phyloP scores from a whole-genome alignment of 139 green algal genomes.

The Monoraphidium neglectum region DNA sequence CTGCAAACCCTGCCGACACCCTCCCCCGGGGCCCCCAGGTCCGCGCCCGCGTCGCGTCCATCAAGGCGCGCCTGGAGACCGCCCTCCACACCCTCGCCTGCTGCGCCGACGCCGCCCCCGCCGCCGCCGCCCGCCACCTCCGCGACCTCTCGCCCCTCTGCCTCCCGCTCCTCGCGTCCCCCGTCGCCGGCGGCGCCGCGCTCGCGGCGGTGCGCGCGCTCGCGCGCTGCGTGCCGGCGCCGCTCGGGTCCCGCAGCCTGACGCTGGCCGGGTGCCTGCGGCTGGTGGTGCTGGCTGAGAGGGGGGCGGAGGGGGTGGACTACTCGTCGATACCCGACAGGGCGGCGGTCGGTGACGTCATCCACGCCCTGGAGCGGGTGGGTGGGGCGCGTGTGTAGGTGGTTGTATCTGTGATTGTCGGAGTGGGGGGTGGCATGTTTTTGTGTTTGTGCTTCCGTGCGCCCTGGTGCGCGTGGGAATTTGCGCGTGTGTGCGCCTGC shows the following conservation, averaged over 20 bases:
- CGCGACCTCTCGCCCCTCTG: constrained; percentile 56
- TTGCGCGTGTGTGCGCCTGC: no score
- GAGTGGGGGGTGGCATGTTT: no score
- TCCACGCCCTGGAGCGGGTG: constrained; percentile 49
- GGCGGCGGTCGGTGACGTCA: constrained; percentile 37
- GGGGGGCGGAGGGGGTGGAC: constrained; percentile 8
- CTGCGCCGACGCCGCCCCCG: constrained; percentile 41
- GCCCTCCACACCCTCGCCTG: constrained; percentile 59
- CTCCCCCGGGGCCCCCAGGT: constrained; percentile 27
- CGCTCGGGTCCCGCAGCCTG: constrained; percentile 38
- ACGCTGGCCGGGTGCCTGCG: constrained; percentile 58
- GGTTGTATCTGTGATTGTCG: no score
- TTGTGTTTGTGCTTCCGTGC: no score
- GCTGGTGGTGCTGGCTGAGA: constrained; percentile 53
- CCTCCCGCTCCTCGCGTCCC: constrained; percentile 71
- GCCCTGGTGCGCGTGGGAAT: no score
- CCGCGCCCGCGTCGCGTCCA: constrained; percentile 47
- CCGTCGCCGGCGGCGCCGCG: constrained; percentile 62
- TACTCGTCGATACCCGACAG: constrained; percentile 43
- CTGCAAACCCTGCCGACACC: neutral
- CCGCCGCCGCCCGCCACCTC: constrained; percentile 55
- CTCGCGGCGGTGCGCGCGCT: constrained; percentile 61
- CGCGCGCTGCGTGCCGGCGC: constrained; percentile 62
- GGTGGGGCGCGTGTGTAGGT: neutral
- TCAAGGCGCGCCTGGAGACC: constrained; percentile 59